phyloP scores from a whole-genome alignment of 2,329 filamentous ascomycete genomes.

The Knufia petricola region DNA sequence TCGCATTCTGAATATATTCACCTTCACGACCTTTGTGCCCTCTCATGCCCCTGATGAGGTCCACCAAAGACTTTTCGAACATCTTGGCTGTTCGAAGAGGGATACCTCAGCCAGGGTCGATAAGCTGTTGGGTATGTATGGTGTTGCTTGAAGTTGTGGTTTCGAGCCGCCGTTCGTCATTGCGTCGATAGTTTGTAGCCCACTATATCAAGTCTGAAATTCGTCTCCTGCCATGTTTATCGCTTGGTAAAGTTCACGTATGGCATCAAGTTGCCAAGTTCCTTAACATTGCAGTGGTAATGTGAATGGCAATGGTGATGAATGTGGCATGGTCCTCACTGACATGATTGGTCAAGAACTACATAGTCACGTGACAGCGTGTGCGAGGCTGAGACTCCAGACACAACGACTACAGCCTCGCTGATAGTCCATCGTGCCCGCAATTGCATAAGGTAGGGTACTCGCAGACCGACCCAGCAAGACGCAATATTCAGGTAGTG shows the following conservation, averaged over 20 bases:
- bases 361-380: no score
- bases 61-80: constrained; percentile 99
- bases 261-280: background rate
- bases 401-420: no score
- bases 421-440: background rate
- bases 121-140: background rate
- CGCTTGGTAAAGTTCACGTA: no score
- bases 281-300: background rate
- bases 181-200: background rate
- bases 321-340: background rate
- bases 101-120: background rate
- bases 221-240: background rate
- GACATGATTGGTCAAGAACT: background rate
- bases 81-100: constrained; percentile 37
- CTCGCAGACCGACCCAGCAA: no score
- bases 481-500: no score
- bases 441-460: no score
- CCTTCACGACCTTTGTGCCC: constrained; percentile 93
- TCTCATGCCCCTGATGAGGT: constrained; percentile 91
- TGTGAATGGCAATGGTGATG: background rate
- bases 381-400: no score
- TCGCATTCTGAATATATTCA: constrained; percentile 84
- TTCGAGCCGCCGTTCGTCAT: background rate
- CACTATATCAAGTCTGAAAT: background rate
- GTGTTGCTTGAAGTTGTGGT: background rate